Conservation (phyloP, 306 rosid genomes). For the Begonia loranthoides region DNA sequence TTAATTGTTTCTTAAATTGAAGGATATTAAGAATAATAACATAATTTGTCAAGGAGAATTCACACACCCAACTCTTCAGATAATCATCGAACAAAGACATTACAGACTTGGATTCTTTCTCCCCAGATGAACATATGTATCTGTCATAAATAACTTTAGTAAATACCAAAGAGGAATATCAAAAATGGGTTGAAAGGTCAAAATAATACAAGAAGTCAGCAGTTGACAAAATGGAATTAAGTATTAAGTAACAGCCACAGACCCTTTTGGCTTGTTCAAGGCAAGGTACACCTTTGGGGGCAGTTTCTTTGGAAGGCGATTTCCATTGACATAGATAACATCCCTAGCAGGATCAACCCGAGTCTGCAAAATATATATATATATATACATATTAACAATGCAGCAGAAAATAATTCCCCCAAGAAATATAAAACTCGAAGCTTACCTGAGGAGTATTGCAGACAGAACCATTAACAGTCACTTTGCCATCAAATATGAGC, state of each 20-base stretch:
- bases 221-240: slow-evolving; percentile 4
- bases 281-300: slow-evolving; percentile 83
- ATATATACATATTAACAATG: background rate
- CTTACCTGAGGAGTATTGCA: slow-evolving; percentile 83
- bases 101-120: slow-evolving; percentile 64
- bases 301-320: slow-evolving; percentile 83
- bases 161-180: too few relatives aligned
- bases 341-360: slow-evolving; percentile 82
- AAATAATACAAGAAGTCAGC: background rate
- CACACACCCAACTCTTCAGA: slow-evolving; percentile 62
- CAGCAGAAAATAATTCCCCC: background rate
- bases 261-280: slow-evolving; percentile 98
- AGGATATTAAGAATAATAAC: too few relatives aligned
- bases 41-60: background rate
- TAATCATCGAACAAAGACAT: slow-evolving; percentile 57
- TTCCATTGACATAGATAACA: slow-evolving; percentile 76
- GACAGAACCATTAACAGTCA: slow-evolving; percentile 73
- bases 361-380: slow-evolving; percentile 39
- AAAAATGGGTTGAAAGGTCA: background rate
- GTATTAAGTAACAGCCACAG: slow-evolving; percentile 10
- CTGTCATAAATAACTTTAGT: slow-evolving; percentile 16
- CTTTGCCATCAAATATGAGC: slow-evolving; percentile 74
- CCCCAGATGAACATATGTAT: slow-evolving; percentile 82
- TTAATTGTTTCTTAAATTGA: too few relatives aligned
- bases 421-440: background rate